Percentiles rank a stretch among this genome's conserved stretches.
These are phyloP conservation scores for Westerdykella ornata DNA, from an alignment of 2,329 filamentous ascomycete species.

Conservation along the genomic window DNA sequence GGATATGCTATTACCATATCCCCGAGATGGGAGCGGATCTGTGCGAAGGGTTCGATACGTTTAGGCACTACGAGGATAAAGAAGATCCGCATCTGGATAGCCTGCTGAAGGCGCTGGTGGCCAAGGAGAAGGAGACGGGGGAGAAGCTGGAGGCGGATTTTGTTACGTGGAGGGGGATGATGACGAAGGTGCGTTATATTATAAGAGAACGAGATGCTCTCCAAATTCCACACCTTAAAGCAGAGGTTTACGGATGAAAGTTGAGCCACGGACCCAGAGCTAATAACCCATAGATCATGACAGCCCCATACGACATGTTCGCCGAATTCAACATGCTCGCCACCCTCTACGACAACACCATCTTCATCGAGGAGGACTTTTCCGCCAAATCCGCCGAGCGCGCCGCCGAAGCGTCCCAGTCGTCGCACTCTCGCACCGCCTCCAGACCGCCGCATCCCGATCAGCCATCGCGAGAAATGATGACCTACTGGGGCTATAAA, in stretches of 20 bases:
- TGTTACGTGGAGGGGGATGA: conserved; percentile 94
- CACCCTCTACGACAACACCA: conserved; percentile 73
- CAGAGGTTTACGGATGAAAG: neutral
- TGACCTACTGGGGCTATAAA: conserved; percentile 98
- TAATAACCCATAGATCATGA: conserved; percentile 61
- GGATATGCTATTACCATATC: conserved; percentile 82
- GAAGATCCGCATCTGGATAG: conserved; percentile 83
- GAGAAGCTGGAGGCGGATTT: conserved; percentile 68
- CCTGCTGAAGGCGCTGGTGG: conserved; percentile 67
- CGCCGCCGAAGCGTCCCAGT: conserved; percentile 36
- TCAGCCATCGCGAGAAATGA: conserved; percentile 64
- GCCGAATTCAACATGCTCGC: conserved; percentile 94
- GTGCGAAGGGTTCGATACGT: conserved; percentile 72
- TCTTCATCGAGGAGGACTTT: conserved; percentile 87
- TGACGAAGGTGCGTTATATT: conserved; percentile 71
- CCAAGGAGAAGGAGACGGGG: conserved; percentile 62
- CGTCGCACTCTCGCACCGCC: conserved; percentile 18
- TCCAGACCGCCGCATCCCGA: conserved; percentile 46
- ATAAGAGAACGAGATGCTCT: neutral
- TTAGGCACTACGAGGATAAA: conserved; percentile 74
- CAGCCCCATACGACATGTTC: conserved; percentile 70
- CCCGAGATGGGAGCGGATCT: conserved; percentile 65
- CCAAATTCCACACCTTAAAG: neutral
- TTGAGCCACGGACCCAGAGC: neutral
- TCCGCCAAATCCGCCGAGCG: conserved; percentile 60